Conservation (phyloP, 257 asterid species). For the Salvia splendens region DNA sequence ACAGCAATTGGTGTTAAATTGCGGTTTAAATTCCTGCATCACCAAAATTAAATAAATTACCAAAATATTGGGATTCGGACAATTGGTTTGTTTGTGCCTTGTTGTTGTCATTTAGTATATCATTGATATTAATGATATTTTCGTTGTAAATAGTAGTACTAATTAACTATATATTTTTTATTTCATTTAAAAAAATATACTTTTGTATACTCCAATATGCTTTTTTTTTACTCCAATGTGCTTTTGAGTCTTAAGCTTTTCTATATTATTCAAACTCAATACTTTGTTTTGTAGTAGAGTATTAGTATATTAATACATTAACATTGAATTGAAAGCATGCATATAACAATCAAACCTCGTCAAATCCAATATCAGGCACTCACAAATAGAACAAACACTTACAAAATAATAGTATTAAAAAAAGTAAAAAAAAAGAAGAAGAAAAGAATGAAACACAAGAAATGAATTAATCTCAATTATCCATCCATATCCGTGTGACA, state of each 20-base stretch:
- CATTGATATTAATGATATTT: not conserved
- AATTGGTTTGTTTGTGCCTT: not conserved
- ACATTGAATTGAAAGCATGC: too few species aligned
- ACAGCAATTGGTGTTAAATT: not conserved
- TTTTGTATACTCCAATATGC: too few species aligned
- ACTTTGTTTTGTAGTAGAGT: too few species aligned
- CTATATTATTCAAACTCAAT: too few species aligned
- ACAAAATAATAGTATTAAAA: not conserved
- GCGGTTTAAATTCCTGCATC: not conserved
- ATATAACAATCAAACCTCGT: too few species aligned
- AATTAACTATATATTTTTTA: too few species aligned
- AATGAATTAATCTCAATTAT: constrained; percentile 8
- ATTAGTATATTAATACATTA: too few species aligned
- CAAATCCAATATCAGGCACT: not conserved
- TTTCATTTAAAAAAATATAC: too few species aligned
- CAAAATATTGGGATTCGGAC: not conserved
- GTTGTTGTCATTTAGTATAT: not conserved
- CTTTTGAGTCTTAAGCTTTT: too few species aligned
- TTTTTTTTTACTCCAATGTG: too few species aligned
- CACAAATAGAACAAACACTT: not conserved
- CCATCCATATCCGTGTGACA: constrained; percentile 63
- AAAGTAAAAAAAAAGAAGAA: not conserved
- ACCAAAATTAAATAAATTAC: not conserved
- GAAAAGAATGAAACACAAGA: not conserved
- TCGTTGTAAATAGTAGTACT: too few species aligned